phyloP scores from a whole-genome alignment of 371 early-diverging fungal genomes.

The Mucor racemosus region DNA sequence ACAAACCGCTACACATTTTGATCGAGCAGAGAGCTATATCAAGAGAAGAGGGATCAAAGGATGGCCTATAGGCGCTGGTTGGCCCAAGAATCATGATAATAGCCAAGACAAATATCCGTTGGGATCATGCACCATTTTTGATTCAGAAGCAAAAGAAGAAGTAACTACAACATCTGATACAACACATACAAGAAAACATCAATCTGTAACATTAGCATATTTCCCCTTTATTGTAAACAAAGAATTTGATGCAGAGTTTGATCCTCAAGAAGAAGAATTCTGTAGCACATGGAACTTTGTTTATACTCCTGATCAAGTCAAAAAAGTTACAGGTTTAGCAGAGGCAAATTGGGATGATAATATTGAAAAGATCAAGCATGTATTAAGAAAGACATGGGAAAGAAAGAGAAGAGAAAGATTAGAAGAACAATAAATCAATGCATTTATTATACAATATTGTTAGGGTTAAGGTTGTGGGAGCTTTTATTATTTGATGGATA shows the following conservation, averaged over 20 bases:
- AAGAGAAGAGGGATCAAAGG: constrained; percentile 58
- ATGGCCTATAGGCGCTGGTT: constrained; percentile 54
- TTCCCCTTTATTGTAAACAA: constrained; percentile 64
- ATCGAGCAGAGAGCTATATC: constrained; percentile 64
- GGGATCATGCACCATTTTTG: constrained; percentile 39
- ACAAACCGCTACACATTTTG: constrained; percentile 68
- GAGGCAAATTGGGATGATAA: constrained; percentile 52
- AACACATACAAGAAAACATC: neutral
- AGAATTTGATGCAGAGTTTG: constrained; percentile 54
- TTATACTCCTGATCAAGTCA: constrained; percentile 61
- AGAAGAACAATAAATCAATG: neutral
- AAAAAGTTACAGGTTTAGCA: constrained; percentile 56
- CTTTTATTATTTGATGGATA: neutral
- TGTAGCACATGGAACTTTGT: constrained; percentile 72
- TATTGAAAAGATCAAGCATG: constrained; percentile 42
- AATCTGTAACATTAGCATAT: constrained; percentile 56
- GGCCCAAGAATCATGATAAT: constrained; percentile 32
- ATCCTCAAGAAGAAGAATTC: constrained; percentile 63
- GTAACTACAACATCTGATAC: constrained; percentile 16
- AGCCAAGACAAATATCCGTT: constrained; percentile 29
- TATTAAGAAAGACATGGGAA: constrained; percentile 49
- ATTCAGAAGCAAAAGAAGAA: constrained; percentile 30
- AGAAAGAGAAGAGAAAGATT: constrained; percentile 45
- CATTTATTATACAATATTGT: neutral
- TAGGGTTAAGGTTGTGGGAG: neutral